Evolutionary conservation across 2,329 filamentous ascomycete species (phyloP).

Genomic region (Phoma sp.): DNA sequence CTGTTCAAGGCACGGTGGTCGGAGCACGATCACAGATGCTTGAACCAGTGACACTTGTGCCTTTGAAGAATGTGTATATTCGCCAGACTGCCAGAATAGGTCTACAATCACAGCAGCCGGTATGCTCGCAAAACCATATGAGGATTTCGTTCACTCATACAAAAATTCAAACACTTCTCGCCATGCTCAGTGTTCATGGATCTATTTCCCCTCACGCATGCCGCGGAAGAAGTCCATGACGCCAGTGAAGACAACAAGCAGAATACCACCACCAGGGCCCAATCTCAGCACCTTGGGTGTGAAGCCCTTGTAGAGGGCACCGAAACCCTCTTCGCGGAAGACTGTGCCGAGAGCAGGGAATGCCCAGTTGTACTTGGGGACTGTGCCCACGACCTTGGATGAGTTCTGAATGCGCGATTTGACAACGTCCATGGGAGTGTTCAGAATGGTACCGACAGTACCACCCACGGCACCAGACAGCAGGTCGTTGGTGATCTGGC

Average conservation of each 20-base stretch:
- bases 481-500: constrained; percentile 85
- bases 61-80: neutral
- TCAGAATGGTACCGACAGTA: constrained; percentile 87
- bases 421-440: constrained; percentile 96
- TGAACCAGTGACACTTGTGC: neutral
- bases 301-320: constrained; percentile 96
- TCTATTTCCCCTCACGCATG: constrained; percentile 56
- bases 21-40: no score
- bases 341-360: constrained; percentile 86
- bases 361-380: constrained; percentile 99
- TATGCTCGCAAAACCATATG: neutral
- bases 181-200: neutral
- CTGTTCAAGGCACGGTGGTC: no score
- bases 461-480: constrained; percentile 87
- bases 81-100: neutral
- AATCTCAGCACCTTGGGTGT: constrained; percentile 87
- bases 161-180: neutral
- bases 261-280: constrained; percentile 74
- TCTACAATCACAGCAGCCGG: neutral
- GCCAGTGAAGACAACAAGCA: constrained; percentile 85
- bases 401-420: constrained; percentile 98
- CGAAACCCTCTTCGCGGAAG: constrained; percentile 90
- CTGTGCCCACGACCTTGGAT: constrained; percentile 77
- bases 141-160: neutral
- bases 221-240: constrained; percentile 92